These are phyloP conservation scores for Brasenia schreberi DNA, from an alignment of 164 flowering plant species.

Conservation along the genomic window DNA sequence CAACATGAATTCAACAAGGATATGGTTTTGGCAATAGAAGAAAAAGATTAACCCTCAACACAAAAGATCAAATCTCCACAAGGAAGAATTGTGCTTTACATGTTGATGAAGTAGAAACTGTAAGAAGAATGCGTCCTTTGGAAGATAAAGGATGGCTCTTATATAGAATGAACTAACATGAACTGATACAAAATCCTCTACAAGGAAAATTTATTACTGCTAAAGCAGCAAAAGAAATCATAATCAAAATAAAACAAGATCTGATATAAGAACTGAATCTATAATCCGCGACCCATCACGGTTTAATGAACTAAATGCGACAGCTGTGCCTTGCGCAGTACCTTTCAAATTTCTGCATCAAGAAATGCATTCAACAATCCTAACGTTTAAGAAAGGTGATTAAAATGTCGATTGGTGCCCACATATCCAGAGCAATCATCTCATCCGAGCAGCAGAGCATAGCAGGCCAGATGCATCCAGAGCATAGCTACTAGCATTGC, in stretches of 20 bases:
- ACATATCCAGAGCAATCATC: too few relatives aligned
- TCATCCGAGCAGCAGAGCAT: too few relatives aligned
- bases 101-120: background rate
- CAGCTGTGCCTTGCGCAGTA: background rate
- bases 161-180: background rate
- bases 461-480: too few relatives aligned
- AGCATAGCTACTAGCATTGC: constrained; percentile 23
- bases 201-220: background rate
- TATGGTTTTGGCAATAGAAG: background rate
- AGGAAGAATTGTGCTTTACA: too few relatives aligned
- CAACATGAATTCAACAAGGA: background rate
- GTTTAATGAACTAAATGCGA: background rate
- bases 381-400: too few relatives aligned
- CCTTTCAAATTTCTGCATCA: too few relatives aligned
- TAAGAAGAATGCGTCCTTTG: background rate
- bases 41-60: background rate
- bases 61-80: too few relatives aligned
- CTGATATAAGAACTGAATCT: background rate
- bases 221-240: background rate
- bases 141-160: background rate
- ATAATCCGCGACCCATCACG: background rate
- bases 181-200: background rate
- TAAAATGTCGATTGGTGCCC: too few relatives aligned
- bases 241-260: background rate
- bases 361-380: too few relatives aligned